These are phyloP conservation scores for Davidsoniella australis DNA, from an alignment of 2,329 filamentous ascomycete genomes.

Conservation along the genomic window DNA sequence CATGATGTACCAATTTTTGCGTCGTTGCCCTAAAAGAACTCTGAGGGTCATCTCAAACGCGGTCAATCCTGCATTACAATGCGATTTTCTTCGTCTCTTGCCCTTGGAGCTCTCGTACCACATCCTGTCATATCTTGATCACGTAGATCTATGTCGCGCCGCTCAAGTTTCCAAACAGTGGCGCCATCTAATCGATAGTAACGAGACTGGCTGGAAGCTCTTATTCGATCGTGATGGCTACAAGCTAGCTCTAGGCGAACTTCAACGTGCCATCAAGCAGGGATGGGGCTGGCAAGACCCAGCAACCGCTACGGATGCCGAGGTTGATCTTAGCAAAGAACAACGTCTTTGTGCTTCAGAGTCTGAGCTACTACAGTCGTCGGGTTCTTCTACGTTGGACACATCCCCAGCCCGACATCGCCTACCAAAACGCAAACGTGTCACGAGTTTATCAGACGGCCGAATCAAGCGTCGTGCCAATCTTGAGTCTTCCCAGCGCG, in stretches of 20 bases:
- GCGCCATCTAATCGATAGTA: slow-evolving; percentile 77
- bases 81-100: slow-evolving; percentile 73
- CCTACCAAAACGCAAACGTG: slow-evolving; percentile 34
- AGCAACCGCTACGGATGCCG: slow-evolving; percentile 53
- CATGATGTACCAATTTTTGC: slow-evolving; percentile 89
- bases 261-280: slow-evolving; percentile 70
- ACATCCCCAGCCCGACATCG: slow-evolving; percentile 13
- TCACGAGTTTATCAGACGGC: slow-evolving; percentile 20
- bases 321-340: slow-evolving; percentile 58
- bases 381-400: background rate
- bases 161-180: slow-evolving; percentile 90
- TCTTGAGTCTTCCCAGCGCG: slow-evolving; percentile 18
- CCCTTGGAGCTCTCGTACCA: slow-evolving; percentile 78
- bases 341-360: slow-evolving; percentile 36
- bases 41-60: slow-evolving; percentile 77
- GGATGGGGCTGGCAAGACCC: slow-evolving; percentile 98
- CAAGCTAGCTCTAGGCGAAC: slow-evolving; percentile 58
- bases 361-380: slow-evolving; percentile 23
- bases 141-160: slow-evolving; percentile 71
- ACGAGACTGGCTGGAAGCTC: slow-evolving; percentile 92
- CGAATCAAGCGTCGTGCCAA: slow-evolving; percentile 35
- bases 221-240: slow-evolving; percentile 76
- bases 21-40: slow-evolving; percentile 72
- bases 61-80: slow-evolving; percentile 87
- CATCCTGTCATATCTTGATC: slow-evolving; percentile 71